Evolutionary conservation across 345 rosid genomes (phyloP).

Genomic region (Triadica sebifera): DNA sequence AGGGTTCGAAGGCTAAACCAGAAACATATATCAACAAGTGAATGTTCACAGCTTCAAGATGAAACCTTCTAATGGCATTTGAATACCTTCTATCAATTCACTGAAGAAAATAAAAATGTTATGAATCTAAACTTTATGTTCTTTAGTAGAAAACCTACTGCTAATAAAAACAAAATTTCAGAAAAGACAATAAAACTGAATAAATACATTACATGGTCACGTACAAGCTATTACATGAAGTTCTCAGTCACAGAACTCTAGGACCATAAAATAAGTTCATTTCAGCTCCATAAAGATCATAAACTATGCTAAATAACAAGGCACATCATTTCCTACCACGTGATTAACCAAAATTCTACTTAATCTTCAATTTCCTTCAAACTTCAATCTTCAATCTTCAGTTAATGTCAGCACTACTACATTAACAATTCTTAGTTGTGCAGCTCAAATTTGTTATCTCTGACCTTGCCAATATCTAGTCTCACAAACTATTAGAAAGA

Average conservation of each 20-base stretch:
- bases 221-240: background rate
- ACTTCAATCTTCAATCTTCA: no score
- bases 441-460: background rate
- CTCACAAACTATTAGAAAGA: background rate
- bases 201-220: background rate
- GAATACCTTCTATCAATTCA: background rate
- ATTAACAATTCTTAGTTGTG: background rate
- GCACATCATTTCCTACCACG: background rate
- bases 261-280: background rate
- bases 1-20: conserved; percentile 2
- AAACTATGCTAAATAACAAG: background rate
- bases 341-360: background rate
- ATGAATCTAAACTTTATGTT: background rate
- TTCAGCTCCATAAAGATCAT: background rate
- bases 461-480: background rate
- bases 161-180: background rate
- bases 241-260: background rate
- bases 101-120: background rate
- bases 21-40: background rate
- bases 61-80: background rate
- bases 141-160: background rate
- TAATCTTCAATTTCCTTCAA: background rate
- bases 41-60: background rate
- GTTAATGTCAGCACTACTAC: background rate
- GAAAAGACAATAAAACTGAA: background rate